Percentiles rank a stretch among this genome's conserved stretches.
Conservation (phyloP, 2,329 filamentous ascomycete species). For the Microsporum audouinii region DNA sequence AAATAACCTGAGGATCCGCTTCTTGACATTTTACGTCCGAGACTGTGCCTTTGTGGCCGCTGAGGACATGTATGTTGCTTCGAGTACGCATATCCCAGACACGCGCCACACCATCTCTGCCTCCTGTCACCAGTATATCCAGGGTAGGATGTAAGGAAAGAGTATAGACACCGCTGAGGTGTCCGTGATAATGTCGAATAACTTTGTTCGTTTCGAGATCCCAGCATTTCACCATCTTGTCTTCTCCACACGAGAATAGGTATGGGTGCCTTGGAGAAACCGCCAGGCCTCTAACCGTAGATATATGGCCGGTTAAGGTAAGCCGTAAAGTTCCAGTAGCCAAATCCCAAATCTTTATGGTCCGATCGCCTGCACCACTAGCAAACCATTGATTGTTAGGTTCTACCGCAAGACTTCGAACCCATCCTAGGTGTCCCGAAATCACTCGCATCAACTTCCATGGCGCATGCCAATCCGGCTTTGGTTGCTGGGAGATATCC, state of each 20-base stretch:
- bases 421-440: conserved; percentile 92
- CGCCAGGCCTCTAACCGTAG: conserved; percentile 79
- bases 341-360: conserved; percentile 98
- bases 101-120: conserved; percentile 82
- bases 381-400: conserved; percentile 97
- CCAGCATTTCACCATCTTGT: conserved; percentile 99
- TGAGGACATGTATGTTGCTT: conserved; percentile 87
- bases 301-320: conserved; percentile 88
- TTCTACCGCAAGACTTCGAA: conserved; percentile 77
- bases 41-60: conserved; percentile 83
- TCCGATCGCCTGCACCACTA: conserved; percentile 85
- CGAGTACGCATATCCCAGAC: conserved; percentile 98
- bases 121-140: conserved; percentile 88
- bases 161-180: conserved; percentile 91
- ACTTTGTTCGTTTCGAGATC: conserved; percentile 99
- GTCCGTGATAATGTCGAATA: conserved; percentile 93
- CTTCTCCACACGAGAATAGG: conserved; percentile 92
- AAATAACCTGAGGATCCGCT: conserved; percentile 91
- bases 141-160: conserved; percentile 86
- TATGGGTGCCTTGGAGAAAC: conserved; percentile 92
- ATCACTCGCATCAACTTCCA: conserved; percentile 99
- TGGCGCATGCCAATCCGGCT: conserved; percentile 91
- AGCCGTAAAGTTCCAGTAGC: conserved; percentile 73
- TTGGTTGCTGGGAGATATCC: conserved; percentile 52
- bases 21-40: conserved; percentile 86